Base-by-base conservation (phyloP, 306 rosid genomes). In the Quercus variabilis region DNA sequence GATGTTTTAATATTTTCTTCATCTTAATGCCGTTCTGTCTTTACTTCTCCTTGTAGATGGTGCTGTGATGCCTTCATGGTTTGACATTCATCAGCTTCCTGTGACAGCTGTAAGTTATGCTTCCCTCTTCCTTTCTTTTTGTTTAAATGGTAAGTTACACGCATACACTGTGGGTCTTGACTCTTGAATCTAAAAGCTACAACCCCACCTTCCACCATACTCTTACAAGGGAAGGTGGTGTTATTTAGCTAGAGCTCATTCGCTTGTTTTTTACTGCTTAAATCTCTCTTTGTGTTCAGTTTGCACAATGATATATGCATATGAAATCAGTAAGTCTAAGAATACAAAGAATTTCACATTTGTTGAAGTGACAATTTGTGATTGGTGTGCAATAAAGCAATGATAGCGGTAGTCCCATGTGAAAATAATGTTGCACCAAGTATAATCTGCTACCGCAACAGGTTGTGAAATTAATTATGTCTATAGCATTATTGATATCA, bases 51-150 rank as follows among this genome's bases (percentile, higher is more conserved):
- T 83, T 87, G 88, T 62, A 94, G 94, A 86, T 80, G 97, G 97
- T 76, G 55, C 84, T 17, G 81, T 85, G 49, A 91, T 94, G 97
- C 96, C 91, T 80, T 94, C 98, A 51, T 94, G 97, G 97, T 92
- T 92, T 84, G 98, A 94, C 87, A 86, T 91, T 78, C 91, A 77
- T 1, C 94, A 94, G 83, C 87, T 92, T 88, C 97, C 97, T 15
- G 76, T 87, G 38, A 90, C 91, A 8, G 86, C 89, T 77, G 97
- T 92, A 82, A 92, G 92, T 86, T 56, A 4, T 62, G 75, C 57
- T 76, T 77, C 31, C 70, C 46, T 73, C 72, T 43, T 73, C 31
- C n/a, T 58, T 1, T 20, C 25, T 64, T 11, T 73, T 26, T 5
- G 62, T 55, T 55, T 71, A 5, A 20, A 2, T 49, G 54, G 17